Evolutionary conservation across 164 flowering plant genomes (phyloP).

Genomic region (Sextonia rubra): DNA sequence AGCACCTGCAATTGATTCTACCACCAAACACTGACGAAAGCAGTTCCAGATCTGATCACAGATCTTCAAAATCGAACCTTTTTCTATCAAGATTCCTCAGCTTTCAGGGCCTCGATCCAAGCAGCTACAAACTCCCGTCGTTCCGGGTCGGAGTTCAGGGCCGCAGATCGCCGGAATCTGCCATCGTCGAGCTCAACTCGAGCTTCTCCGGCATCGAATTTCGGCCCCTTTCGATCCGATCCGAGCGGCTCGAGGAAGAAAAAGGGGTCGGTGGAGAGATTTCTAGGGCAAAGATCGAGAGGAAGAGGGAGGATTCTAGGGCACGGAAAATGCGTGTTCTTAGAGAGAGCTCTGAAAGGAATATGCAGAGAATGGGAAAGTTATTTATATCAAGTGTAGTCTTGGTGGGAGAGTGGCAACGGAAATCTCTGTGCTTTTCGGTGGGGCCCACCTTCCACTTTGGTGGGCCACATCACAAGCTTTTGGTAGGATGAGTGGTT

Average conservation of each 20-base stretch:
- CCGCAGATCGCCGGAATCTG: not conserved
- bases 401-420: no score
- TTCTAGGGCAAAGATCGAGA: not conserved
- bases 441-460: no score
- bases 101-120: not conserved
- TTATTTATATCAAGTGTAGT: not conserved
- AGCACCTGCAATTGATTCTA: not conserved
- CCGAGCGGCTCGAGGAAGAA: not conserved
- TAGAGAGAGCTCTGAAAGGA: not conserved
- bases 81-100: not conserved
- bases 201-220: not conserved
- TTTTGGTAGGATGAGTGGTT: no score
- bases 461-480: no score
- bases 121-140: not conserved
- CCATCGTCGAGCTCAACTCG: not conserved
- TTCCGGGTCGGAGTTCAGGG: not conserved
- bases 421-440: no score
- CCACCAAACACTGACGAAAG: not conserved
- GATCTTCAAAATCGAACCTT: not conserved
- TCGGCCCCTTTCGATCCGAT: not conserved
- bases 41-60: not conserved
- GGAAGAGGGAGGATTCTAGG: not conserved
- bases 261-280: slow-evolving; percentile 1
- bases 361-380: not conserved
- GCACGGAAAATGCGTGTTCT: not conserved